These are phyloP conservation scores for Nepenthes alata DNA, from an alignment of 179 eudicot genomes.

Conservation along the genomic window DNA sequence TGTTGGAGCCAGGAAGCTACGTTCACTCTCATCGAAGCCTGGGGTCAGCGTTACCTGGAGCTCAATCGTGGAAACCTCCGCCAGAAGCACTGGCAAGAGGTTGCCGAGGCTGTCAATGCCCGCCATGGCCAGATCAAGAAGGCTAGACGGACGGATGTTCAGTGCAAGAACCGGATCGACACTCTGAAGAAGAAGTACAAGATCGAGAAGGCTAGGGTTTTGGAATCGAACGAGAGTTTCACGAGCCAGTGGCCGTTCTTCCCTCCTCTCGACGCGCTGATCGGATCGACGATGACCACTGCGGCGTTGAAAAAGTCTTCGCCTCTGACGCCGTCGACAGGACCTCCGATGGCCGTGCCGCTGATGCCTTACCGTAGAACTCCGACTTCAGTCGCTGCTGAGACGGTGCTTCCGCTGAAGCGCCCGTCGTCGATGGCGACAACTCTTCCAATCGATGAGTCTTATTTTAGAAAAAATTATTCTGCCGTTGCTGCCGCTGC, in stretches of 20 bases:
- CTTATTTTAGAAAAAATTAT: slow-evolving; percentile 63
- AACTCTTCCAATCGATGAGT: slow-evolving; percentile 10
- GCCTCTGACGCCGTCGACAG: slow-evolving; percentile 15
- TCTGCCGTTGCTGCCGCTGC: slow-evolving; percentile 66
- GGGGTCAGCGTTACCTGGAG: slow-evolving; percentile 41
- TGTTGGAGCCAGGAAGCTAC: slow-evolving; percentile 64
- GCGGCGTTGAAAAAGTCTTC: slow-evolving; percentile 30
- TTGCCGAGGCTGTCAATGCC: slow-evolving; percentile 42
- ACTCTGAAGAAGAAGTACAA: slow-evolving; percentile 51
- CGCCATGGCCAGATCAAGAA: slow-evolving; percentile 40
- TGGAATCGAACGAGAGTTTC: slow-evolving; percentile 16
- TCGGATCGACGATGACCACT: slow-evolving; percentile 24
- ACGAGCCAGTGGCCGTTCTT: slow-evolving; percentile 57
- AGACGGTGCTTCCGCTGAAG: slow-evolving; percentile 46
- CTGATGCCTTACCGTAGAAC: slow-evolving; percentile 25
- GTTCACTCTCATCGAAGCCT: slow-evolving; percentile 38
- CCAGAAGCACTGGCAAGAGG: slow-evolving; percentile 55
- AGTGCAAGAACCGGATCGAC: slow-evolving; percentile 64
- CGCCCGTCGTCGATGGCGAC: slow-evolving; percentile 27
- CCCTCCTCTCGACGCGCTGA: slow-evolving; percentile 32
- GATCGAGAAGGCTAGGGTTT: slow-evolving; percentile 36
- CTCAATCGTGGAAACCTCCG: slow-evolving; percentile 45
- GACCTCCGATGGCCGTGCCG: slow-evolving; percentile 55
- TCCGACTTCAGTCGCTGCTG: slow-evolving; percentile 7
- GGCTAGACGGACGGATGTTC: slow-evolving; percentile 40